Base-by-base conservation (phyloP, 2,329 filamentous ascomycete genomes). In the Herpotrichia juniperi region DNA sequence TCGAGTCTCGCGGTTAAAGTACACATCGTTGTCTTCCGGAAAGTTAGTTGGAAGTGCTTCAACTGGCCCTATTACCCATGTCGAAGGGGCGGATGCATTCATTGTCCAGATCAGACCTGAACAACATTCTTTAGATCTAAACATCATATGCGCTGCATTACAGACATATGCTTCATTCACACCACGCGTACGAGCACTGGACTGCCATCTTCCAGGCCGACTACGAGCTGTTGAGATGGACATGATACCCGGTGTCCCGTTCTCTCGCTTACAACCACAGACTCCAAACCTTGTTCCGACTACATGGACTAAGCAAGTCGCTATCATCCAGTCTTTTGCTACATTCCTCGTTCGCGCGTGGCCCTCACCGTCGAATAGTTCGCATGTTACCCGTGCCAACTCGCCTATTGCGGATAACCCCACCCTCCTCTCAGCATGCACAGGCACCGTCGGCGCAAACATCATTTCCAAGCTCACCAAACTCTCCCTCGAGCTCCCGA, bases 61-160 rank as follows among this genome's bases (percentile, higher is more conserved):
- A 40, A n/a, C 9, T 5, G 6, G 37, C 21, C 14, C 8, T 40
- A 17, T 9, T 17, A 39, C 8, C 6, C 8, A 24, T 2, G 4
- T n/a, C 4, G n/a, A n/a, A 40, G 21, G 2, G 11, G n/a, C 14
- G 6, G 34, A 31, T 14, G 24, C 30, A 4, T n/a, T 16, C n/a
- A 22, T 72, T 6, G 45, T 71, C 6, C 69, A 72, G 45, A 32
- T 72, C n/a, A 62, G 69, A 2, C 63, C 68, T 6, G 6, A 45
- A 6, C 58, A 55, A 42, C 60, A 70, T 49, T 48, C 56, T 0
- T 54, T 71, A 3, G 57, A 68, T 37, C 39, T 68, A n/a, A 7
- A 46, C 7, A 58, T 68, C 11, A 39, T 54, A 3, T 37, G 28
- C 3, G 56, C 53, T 14, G 72, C 72, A 4, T 56, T 43, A 32